These are phyloP conservation scores for Aristolochia fimbriata DNA, from an alignment of 164 flowering plant genomes.

Conservation along the genomic window DNA sequence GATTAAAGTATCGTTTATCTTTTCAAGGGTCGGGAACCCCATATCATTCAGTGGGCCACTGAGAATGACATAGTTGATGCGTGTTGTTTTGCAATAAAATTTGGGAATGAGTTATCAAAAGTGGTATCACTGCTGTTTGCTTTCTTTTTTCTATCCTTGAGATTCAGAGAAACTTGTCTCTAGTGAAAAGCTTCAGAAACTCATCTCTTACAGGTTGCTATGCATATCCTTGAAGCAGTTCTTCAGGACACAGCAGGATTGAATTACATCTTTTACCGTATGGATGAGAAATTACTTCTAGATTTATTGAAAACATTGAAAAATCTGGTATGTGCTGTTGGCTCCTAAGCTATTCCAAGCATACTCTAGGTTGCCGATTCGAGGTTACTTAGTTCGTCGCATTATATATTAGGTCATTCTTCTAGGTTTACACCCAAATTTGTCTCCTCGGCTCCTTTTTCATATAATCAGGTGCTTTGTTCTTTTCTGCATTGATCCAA, in stretches of 20 bases:
- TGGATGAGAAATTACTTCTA: constrained; percentile 7
- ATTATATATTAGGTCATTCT: constrained; percentile 10
- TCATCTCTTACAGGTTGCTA: constrained; percentile 17
- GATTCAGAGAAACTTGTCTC: background rate
- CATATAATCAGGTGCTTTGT: constrained; percentile 35
- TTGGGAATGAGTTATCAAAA: constrained; percentile 32
- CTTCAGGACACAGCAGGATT: constrained; percentile 21
- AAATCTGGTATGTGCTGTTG: constrained; percentile 18
- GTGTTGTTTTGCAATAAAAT: constrained; percentile 17
- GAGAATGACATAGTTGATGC: constrained; percentile 23
- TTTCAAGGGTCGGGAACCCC: constrained; percentile 28
- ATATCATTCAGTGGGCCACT: constrained; percentile 32
- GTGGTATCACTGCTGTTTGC: constrained; percentile 23
- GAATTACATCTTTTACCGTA: constrained; percentile 18
- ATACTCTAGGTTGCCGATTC: background rate
- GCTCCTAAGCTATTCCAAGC: constrained; percentile 1
- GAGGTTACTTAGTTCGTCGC: background rate
- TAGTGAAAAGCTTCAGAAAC: background rate
- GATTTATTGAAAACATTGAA: constrained; percentile 22
- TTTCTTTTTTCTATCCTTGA: background rate
- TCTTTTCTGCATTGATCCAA: constrained; percentile 26
- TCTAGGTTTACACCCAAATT: constrained; percentile 19
- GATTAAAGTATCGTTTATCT: background rate
- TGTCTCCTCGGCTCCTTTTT: constrained; percentile 36
- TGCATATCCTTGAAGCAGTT: constrained; percentile 38